These are phyloP conservation scores for Cytospora mali DNA, from an alignment of 2,329 filamentous ascomycete species.

Conservation along the genomic window DNA sequence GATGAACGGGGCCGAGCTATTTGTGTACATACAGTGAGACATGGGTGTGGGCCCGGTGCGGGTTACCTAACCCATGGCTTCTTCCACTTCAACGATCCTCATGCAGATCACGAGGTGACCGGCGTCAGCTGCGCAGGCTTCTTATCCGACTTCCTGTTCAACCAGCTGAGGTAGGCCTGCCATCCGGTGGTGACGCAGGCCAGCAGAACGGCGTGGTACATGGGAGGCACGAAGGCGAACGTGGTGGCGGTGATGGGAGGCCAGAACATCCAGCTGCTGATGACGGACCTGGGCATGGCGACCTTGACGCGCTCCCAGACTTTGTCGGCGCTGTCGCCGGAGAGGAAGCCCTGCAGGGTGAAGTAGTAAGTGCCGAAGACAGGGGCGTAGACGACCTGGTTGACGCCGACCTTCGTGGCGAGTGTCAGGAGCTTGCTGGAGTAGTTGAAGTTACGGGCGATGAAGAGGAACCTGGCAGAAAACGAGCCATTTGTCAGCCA, in stretches of 20 bases:
- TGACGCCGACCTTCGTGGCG: constrained; percentile 74
- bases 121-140: constrained; percentile 32
- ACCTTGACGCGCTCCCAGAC: constrained; percentile 70
- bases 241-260: constrained; percentile 82
- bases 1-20: no score
- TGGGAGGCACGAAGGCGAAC: constrained; percentile 79
- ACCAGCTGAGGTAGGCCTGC: constrained; percentile 85
- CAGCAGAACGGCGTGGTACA: constrained; percentile 79
- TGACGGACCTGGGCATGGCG: constrained; percentile 75
- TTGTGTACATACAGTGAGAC: no score
- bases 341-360: constrained; percentile 72
- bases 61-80: no score
- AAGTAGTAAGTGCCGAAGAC: constrained; percentile 84
- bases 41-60: no score
- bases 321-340: constrained; percentile 65
- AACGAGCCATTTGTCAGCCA: neutral
- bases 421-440: constrained; percentile 70
- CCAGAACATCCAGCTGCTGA: constrained; percentile 86
- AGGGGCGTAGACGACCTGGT: constrained; percentile 80
- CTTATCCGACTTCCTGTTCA: constrained; percentile 74
- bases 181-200: constrained; percentile 81
- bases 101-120: neutral
- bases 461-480: constrained; percentile 69
- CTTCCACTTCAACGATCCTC: no score
- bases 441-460: constrained; percentile 84